These are phyloP conservation scores for Graphiopsis chlorocephala DNA, from an alignment of 2,329 filamentous ascomycete species.

Conservation along the genomic window DNA sequence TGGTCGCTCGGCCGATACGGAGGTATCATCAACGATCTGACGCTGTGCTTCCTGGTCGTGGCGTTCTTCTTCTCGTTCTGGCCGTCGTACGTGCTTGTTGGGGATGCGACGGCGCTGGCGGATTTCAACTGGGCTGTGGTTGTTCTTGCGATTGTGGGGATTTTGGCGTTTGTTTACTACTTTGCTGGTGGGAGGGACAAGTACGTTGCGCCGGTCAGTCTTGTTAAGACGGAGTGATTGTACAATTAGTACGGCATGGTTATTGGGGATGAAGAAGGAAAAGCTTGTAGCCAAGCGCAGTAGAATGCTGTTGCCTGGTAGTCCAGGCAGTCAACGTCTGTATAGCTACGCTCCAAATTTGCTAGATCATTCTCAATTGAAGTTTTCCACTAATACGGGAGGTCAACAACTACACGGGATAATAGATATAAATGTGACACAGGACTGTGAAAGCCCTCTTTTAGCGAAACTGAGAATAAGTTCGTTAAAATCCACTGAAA, in stretches of 20 bases:
- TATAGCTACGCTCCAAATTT: not conserved
- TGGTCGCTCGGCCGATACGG: slow-evolving; percentile 35
- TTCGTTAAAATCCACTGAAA: too few species aligned
- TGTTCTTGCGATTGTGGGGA: not conserved
- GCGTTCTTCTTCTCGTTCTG: slow-evolving; percentile 21
- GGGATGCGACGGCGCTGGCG: not conserved
- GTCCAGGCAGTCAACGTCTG: too few species aligned
- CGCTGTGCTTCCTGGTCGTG: slow-evolving; percentile 16
- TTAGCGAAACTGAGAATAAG: too few species aligned
- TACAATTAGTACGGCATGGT: not conserved
- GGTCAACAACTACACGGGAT: not conserved
- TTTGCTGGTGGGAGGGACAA: slow-evolving; percentile 8
- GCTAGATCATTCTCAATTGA: not conserved
- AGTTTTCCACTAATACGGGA: not conserved
- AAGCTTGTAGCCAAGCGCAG: too few species aligned
- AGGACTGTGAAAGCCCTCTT: too few species aligned
- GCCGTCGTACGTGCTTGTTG: slow-evolving; percentile 5
- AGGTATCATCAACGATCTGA: slow-evolving; percentile 21
- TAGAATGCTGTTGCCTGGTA: not conserved
- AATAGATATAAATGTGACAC: too few species aligned
- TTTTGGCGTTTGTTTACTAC: slow-evolving; percentile 1
- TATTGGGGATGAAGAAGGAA: not conserved
- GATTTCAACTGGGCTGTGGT: slow-evolving; percentile 16
- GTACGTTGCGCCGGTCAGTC: slow-evolving; percentile 5
- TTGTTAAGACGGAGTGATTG: slow-evolving; percentile 6